Evolutionary conservation across 129 eudicot genomes (phyloP).

Genomic region (Lactuca sativa): DNA sequence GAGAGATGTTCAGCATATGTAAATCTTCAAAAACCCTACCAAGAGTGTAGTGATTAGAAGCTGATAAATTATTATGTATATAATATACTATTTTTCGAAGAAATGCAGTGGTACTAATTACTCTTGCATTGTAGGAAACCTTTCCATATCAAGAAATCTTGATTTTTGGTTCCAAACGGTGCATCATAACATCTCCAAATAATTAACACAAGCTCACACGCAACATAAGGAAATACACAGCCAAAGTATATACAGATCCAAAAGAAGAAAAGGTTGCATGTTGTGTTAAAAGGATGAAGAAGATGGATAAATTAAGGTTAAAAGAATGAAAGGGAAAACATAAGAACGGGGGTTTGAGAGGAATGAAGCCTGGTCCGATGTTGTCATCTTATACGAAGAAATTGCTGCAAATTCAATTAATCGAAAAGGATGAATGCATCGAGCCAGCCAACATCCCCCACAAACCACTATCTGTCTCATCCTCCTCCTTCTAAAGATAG

Average conservation of each 20-base stretch:
- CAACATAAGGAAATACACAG: background rate
- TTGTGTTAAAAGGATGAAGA: background rate
- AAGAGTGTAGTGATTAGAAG: background rate
- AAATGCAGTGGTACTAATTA: conserved; percentile 16
- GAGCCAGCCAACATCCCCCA: conserved; percentile 73
- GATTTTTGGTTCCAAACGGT: conserved; percentile 3
- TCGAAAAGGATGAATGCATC: conserved; percentile 46
- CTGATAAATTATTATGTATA: background rate
- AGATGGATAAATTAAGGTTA: background rate
- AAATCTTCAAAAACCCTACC: conserved; percentile 15
- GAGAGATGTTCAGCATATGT: background rate
- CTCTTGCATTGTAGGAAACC: background rate
- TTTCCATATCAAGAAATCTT: conserved; percentile 22
- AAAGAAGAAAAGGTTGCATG: conserved; percentile 1
- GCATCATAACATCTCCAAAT: background rate
- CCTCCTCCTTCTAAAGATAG: background rate
- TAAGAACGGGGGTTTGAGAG: conserved; percentile 63
- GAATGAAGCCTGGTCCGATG: conserved; percentile 99
- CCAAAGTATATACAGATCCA: background rate
- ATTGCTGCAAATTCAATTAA: conserved; percentile 9
- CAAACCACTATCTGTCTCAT: conserved; percentile 41
- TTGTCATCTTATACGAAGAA: conserved; percentile 34
- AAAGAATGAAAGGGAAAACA: background rate
- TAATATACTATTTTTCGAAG: conserved; percentile 8
- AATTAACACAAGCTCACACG: background rate